Evolutionary conservation across 2,329 filamentous ascomycete genomes (phyloP).

Genomic region (Fusarium subglutinans): DNA sequence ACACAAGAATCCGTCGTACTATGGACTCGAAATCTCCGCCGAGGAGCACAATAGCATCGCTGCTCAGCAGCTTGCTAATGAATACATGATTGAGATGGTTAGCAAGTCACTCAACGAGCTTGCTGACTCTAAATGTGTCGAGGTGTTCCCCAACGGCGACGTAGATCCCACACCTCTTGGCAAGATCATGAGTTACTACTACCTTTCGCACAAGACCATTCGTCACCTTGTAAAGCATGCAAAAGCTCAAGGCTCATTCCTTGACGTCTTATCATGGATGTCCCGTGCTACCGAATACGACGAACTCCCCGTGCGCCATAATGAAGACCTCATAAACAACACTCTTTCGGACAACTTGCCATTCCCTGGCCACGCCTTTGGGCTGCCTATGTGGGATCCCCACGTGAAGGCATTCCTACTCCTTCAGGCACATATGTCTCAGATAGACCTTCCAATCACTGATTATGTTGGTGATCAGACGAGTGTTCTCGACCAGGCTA

Average conservation of each 20-base stretch:
- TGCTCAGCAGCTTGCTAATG: slow-evolving; percentile 88
- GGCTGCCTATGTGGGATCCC: slow-evolving; percentile 95
- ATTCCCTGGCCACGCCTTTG: slow-evolving; percentile 65
- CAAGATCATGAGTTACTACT: slow-evolving; percentile 99
- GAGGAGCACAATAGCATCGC: slow-evolving; percentile 90
- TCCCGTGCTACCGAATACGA: slow-evolving; percentile 94
- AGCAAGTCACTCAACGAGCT: slow-evolving; percentile 86
- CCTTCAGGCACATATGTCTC: slow-evolving; percentile 93
- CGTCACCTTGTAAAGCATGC: slow-evolving; percentile 82
- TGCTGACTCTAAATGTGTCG: slow-evolving; percentile 83
- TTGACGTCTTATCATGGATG: slow-evolving; percentile 91
- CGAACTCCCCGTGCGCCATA: slow-evolving; percentile 95
- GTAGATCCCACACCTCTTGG: slow-evolving; percentile 90
- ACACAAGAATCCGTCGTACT: slow-evolving; percentile 98
- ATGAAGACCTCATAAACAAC: slow-evolving; percentile 96
- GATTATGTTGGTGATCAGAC: slow-evolving; percentile 97
- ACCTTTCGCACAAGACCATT: slow-evolving; percentile 94
- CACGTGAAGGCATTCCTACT: slow-evolving; percentile 96
- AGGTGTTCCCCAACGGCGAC: slow-evolving; percentile 85
- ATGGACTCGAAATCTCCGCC: slow-evolving; percentile 90
- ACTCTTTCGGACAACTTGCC: slow-evolving; percentile 87
- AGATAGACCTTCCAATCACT: slow-evolving; percentile 90
- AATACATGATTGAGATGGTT: slow-evolving; percentile 94
- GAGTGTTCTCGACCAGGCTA: slow-evolving; percentile 90
- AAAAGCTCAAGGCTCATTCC: slow-evolving; percentile 78